Conservation (phyloP, 495 filamentous ascomycete species). For the Xylaria scruposa region DNA sequence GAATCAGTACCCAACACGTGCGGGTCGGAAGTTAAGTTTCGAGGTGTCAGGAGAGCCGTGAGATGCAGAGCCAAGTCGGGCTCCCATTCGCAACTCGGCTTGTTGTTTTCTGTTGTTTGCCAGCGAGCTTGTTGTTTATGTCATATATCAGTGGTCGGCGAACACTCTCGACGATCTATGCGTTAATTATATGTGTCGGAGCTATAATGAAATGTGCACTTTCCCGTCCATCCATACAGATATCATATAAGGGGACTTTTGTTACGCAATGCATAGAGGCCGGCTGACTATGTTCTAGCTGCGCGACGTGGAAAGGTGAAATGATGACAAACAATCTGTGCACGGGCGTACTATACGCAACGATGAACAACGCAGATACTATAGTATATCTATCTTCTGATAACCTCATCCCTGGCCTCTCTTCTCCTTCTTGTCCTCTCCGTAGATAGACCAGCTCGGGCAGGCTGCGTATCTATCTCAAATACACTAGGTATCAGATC, state of each 20-base stretch:
- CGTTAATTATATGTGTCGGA: conserved; percentile 5
- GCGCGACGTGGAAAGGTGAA: conserved; percentile 19
- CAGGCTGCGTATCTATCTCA: background rate
- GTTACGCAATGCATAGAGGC: conserved; percentile 16
- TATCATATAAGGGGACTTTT: background rate
- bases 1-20: conserved; percentile 27
- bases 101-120: conserved; percentile 13
- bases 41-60: conserved; percentile 14
- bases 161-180: background rate
- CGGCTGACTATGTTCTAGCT: conserved; percentile 11
- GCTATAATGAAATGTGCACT: background rate
- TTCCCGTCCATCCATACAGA: conserved; percentile 15
- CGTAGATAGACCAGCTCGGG: background rate
- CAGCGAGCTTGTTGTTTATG: conserved; percentile 22
- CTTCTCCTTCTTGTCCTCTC: background rate
- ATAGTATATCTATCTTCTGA: conserved; percentile 6
- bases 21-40: conserved; percentile 3
- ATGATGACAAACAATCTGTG: background rate
- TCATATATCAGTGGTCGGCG: conserved; percentile 19
- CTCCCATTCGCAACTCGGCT: conserved; percentile 13
- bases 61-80: conserved; percentile 12
- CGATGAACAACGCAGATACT: background rate
- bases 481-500: background rate
- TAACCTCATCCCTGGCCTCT: background rate
- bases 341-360: background rate